phyloP scores from a whole-genome alignment of 2,329 filamentous ascomycete genomes.

The Clonostachys solani region DNA sequence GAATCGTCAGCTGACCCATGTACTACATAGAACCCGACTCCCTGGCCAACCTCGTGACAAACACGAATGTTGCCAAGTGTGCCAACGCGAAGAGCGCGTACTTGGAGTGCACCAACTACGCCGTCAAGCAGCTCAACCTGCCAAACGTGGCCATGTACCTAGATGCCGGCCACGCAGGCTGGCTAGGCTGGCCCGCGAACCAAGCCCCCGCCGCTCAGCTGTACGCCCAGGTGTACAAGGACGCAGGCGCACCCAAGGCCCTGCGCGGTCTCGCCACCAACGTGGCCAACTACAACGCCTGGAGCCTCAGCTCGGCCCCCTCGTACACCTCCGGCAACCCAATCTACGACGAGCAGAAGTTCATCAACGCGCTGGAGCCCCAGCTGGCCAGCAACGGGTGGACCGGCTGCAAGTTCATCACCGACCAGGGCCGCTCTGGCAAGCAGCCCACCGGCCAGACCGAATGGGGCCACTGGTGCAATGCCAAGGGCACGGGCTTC shows the following conservation, averaged over 20 bases:
- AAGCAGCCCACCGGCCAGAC: slow-evolving; percentile 58
- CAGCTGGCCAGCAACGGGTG: slow-evolving; percentile 47
- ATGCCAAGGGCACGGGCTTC: slow-evolving; percentile 58
- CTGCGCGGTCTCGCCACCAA: slow-evolving; percentile 54
- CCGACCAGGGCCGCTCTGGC: slow-evolving; percentile 46
- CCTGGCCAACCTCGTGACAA: slow-evolving; percentile 55
- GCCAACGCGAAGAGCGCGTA: slow-evolving; percentile 41
- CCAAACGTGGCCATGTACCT: slow-evolving; percentile 55
- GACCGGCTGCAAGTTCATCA: slow-evolving; percentile 38
- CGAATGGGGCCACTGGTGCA: slow-evolving; percentile 66
- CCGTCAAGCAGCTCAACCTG: slow-evolving; percentile 45
- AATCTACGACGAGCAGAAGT: slow-evolving; percentile 52
- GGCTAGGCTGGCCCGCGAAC: slow-evolving; percentile 55
- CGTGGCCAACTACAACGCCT: slow-evolving; percentile 55
- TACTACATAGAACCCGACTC: slow-evolving; percentile 45
- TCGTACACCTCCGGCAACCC: slow-evolving; percentile 41
- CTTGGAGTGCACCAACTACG: slow-evolving; percentile 44
- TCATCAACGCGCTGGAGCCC: slow-evolving; percentile 59
- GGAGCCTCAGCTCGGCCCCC: slow-evolving; percentile 32
- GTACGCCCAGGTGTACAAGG: slow-evolving; percentile 42
- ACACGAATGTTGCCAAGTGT: slow-evolving; percentile 46
- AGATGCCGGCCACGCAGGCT: slow-evolving; percentile 53
- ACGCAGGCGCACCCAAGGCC: slow-evolving; percentile 40
- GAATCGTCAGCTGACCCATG: slow-evolving; percentile 1
- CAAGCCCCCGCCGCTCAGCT: slow-evolving; percentile 40